Base-by-base conservation (phyloP, 306 rosid species). In the Castanea sativa region DNA sequence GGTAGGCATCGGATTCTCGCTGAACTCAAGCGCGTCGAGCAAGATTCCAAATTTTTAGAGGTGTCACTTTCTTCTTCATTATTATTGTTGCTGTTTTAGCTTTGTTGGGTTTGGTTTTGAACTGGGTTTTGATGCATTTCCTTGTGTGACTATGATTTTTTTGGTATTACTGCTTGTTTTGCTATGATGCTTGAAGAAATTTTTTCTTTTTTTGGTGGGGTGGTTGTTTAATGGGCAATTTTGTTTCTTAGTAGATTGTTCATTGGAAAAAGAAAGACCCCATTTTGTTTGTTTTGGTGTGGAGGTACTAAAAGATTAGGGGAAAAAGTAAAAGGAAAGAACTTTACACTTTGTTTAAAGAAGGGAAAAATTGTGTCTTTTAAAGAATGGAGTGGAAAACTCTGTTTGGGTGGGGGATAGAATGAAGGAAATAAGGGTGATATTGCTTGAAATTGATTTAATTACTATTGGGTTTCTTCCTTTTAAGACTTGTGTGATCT, bases 1-100 rank as follows among this genome's bases (percentile, higher is more conserved):
- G 97, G 98, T 38, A 91, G 87, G 82, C 98, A 93, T 68, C 92
- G 93, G 79, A 87, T 93, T 82, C 89, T 89, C 51, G 97, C 94
- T 8, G 92, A 93, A 32, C 87, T 93, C 80, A 93, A 86, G 82
- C 90, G 79, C 59, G 97, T 93, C 13, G 93, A 93, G 35, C 94
- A 89, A 83, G 98, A 93, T 59, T 87, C 88, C 78, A 86, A 55
- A 69, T 88, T 84, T 83, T 88, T 91, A 72, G 86, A 88, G 97
- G 98, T 93, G 97, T 91, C 72, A 76, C 52, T n/a, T 69, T 38
- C 23, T 5, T 56, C 33, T 33, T 14, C 25, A 27, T 16, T 49
- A 72, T 32, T 65, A 23, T 38, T 41, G 61, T 16, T 6, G n/a
- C 13, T 73, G 9, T 58, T 64, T 61, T 4, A 60, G 20, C 12